These are phyloP conservation scores for Gossypium lobatum DNA, from an alignment of 441 rosid genomes.

Conservation along the genomic window DNA sequence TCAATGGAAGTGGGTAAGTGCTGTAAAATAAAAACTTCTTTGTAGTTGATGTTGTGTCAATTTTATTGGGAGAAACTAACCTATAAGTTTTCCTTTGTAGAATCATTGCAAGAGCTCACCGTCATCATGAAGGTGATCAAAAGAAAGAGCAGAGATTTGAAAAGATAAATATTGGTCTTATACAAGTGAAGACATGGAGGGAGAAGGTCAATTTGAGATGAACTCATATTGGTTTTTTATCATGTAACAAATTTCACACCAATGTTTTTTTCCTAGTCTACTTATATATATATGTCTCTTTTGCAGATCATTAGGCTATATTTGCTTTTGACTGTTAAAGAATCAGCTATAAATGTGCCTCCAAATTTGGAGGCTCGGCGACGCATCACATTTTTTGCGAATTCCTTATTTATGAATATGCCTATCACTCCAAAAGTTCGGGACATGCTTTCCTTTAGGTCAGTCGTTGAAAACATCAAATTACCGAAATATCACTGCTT, in stretches of 20 bases:
- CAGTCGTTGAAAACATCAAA: constrained; percentile 15
- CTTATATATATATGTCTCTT: not conserved
- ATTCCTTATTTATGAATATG: constrained; percentile 91
- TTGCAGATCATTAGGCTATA: constrained; percentile 66
- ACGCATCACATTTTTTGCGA: constrained; percentile 94
- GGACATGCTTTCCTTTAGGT: constrained; percentile 93
- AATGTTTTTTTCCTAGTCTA: constrained; percentile 11
- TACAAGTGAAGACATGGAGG: constrained; percentile 34
- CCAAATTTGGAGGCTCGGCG: constrained; percentile 93
- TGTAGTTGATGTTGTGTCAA: not conserved
- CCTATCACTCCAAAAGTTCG: constrained; percentile 90
- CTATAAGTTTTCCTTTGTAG: constrained; percentile 32
- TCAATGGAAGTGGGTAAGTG: constrained; percentile 70
- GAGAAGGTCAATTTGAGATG: constrained; percentile 59
- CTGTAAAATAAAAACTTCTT: constrained; percentile 14
- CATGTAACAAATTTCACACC: constrained; percentile 7
- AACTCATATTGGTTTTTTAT: not conserved
- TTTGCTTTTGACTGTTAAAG: constrained; percentile 85
- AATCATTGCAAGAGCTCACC: constrained; percentile 49
- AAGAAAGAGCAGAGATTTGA: constrained; percentile 72
- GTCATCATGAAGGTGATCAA: constrained; percentile 17
- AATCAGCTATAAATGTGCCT: constrained; percentile 94
- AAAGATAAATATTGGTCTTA: constrained; percentile 42
- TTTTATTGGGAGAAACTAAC: not conserved
- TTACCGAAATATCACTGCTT: not conserved